Base-by-base conservation (phyloP, 179 eudicot species). In the Amaranthus tricolor region DNA sequence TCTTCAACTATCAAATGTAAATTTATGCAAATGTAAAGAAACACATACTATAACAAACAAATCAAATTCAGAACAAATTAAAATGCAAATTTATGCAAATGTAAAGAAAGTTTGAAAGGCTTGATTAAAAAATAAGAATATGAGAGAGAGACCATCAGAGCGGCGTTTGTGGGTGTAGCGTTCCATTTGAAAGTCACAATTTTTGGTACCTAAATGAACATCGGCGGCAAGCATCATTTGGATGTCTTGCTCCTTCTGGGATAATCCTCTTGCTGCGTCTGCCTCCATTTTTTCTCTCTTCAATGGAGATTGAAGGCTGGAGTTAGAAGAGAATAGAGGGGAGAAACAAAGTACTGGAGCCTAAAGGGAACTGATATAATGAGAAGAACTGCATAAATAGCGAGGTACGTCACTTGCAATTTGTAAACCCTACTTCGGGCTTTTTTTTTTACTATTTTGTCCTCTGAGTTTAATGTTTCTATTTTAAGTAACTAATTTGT, bases 171-270 rank as follows among this genome's bases (percentile, higher is more conserved):
- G 75, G 74, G 59, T 75, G 81, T 81, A 81, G 68, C 84, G 84
- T 49, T 81, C 84, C 84, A 81, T 81, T 78, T 81, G 84, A 53
- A 77, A 81, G 52, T 81, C 84, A 54, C 84, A 81, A 74, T 80
- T 81, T 70, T 81, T 81, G 71, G 84, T 81, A 45, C 84, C 84
- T 9, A 81, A 74, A 43, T 81, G 84, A 62, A 68, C 80, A 6
- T 81, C 71, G 8, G 84, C 84, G 50, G 84, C 81, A 68, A 81
- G 54, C 84, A 81, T 73, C 84, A 81, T 77, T 65, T 77, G 84
- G 20, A 81, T 68, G 72, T 69, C 84, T 16, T 70, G 21, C 56
- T 81, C 81, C 59, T 57, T 73, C 71, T 73, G 78, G 16, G 62
- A n/a, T 20, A 81, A 53, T 48, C 20, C 67, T 73, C 73, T 74